Evolutionary conservation across 768 basidiomycete species (phyloP), one percentile per base, ranked within the genome.

Genomic region (Lentinula guzmanii): DNA sequence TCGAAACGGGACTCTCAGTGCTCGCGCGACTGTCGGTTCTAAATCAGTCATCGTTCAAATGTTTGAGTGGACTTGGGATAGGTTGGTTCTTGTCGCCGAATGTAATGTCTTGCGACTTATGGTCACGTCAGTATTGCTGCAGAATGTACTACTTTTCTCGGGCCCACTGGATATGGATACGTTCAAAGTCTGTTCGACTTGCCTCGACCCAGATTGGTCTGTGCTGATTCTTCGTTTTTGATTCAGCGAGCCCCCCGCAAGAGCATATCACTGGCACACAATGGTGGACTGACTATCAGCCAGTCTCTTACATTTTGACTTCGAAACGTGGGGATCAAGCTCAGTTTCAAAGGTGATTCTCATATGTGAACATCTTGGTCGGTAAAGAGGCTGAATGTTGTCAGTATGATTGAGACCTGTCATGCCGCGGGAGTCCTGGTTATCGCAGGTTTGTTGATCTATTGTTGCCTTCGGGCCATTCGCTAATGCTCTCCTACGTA

Each of bases 231-330:
- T 62, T 80, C 79, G 76, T 0, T 79, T 78, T 13, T 62, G 77
- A 77, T 63, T 75, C 31, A 79, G 62, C 73, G 72, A 16, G 78
- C 77, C 76, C 76, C 4, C 65, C 86, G 2, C 76, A 78, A 61
- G 86, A 88, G 64, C 86, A 87, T 65, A 71, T 87, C 46, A 65
- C 71, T 13, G 87, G 86, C 4, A 10, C 73, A 2, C 78, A 87
- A 65, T 89, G 87, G 87, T 89, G 87, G 87, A 89, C 87, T 0
- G 87, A 88, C 67, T 89, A 90, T 66, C 87, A 82, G 62, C 4
- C 78, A 73, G 35, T 77, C 0, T 87, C 86, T 1, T 87, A 89
- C 67, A 86, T 59, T 9, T 68, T 89, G 52, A 85, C 78, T 1
- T 87, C 86, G 0, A 89, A 89, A 69, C 83, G 85, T 0, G 88